Evolutionary conservation across 345 rosid genomes (phyloP).

Genomic region (Turnera subulata): DNA sequence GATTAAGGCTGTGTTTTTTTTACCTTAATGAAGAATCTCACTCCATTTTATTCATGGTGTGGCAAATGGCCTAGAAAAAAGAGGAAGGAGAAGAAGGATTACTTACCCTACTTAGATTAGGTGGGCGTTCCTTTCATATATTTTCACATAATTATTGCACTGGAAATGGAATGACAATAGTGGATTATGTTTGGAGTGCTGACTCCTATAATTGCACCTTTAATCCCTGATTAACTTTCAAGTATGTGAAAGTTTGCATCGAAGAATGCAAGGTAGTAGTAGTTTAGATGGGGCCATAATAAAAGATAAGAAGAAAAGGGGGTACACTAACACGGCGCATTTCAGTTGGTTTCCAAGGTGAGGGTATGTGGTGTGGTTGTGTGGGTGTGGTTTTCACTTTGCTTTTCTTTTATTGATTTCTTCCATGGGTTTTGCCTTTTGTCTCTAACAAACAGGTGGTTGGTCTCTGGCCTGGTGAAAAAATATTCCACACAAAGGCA

Average conservation of each 20-base stretch:
- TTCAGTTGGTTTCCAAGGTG: background rate
- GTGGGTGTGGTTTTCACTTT: no score
- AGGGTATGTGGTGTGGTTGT: background rate
- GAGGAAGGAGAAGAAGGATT: no score
- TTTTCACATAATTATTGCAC: slow-evolving; percentile 24
- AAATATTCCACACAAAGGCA: background rate
- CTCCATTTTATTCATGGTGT: background rate
- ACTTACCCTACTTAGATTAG: no score
- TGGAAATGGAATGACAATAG: slow-evolving; percentile 26
- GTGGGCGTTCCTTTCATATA: background rate
- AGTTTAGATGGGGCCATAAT: slow-evolving; percentile 18
- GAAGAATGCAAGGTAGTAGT: slow-evolving; percentile 36
- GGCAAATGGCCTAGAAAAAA: no score
- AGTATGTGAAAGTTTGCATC: slow-evolving; percentile 21
- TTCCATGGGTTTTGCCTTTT: slow-evolving; percentile 12
- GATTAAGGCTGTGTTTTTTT: no score
- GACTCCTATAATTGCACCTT: no score
- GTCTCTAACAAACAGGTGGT: slow-evolving; percentile 1
- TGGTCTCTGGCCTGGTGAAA: slow-evolving; percentile 6
- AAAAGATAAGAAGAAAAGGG: slow-evolving; percentile 7
- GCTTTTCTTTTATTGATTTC: background rate
- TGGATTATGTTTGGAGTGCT: slow-evolving; percentile 11
- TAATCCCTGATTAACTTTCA: background rate
- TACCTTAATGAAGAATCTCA: no score
- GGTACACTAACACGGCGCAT: background rate